These are phyloP conservation scores for Rhynchosporium secalis DNA, from an alignment of 2,329 filamentous ascomycete genomes.

Conservation along the genomic window DNA sequence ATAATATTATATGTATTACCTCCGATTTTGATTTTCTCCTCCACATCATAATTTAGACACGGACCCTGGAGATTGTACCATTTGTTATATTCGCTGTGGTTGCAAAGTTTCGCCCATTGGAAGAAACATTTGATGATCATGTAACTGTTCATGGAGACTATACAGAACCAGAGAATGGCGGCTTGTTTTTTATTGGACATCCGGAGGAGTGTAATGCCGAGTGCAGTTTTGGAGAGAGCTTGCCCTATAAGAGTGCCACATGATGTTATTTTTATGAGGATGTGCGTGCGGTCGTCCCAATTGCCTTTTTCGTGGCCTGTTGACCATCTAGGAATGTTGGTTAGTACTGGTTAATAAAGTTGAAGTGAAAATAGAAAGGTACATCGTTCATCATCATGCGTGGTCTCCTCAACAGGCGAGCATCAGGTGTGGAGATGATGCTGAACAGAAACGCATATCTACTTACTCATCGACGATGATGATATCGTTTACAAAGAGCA, in stretches of 20 bases:
- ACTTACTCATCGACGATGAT: slow-evolving; percentile 49
- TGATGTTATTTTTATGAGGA: slow-evolving; percentile 47
- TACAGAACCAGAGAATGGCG: slow-evolving; percentile 50
- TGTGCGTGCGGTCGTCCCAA: slow-evolving; percentile 55
- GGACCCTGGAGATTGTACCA: slow-evolving; percentile 49
- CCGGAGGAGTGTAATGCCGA: slow-evolving; percentile 38
- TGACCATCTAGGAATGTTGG: slow-evolving; percentile 19
- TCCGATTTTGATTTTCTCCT: slow-evolving; percentile 49
- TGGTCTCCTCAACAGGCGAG: neutral
- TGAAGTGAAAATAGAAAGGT: neutral
- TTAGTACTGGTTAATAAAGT: neutral
- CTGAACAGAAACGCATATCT: neutral
- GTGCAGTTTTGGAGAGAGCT: slow-evolving; percentile 45
- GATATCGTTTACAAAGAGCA: slow-evolving; percentile 48
- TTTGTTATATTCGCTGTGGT: slow-evolving; percentile 45
- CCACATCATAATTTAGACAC: slow-evolving; percentile 44
- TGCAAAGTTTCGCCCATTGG: slow-evolving; percentile 51
- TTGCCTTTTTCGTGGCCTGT: slow-evolving; percentile 49
- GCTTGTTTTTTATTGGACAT: slow-evolving; percentile 48
- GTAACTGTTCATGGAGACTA: slow-evolving; percentile 49
- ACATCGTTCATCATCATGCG: neutral
- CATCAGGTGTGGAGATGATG: neutral
- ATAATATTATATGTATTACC: slow-evolving; percentile 55
- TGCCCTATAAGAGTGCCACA: slow-evolving; percentile 39
- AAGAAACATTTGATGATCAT: slow-evolving; percentile 51